Evolutionary conservation across 2,329 filamentous ascomycete species (phyloP), one percentile per base, ranked within the genome.

Genomic region (Exophiala calicioides): DNA sequence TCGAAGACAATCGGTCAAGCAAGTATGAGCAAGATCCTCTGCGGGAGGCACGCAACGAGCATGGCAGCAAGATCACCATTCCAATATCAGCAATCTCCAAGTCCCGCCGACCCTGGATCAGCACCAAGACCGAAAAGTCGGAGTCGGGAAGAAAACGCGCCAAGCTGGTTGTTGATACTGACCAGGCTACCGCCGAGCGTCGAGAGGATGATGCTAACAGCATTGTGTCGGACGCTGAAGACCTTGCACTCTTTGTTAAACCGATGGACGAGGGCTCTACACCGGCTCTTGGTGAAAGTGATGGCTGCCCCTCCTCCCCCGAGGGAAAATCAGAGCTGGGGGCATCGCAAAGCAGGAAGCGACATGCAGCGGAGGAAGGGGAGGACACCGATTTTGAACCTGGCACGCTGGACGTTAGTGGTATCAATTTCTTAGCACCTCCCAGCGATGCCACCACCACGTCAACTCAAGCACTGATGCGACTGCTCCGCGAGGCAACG

Each of bases 401-500:
- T 0, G 86, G 85, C 1, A 73, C 71, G 0, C 71, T 95, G 5
- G 76, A 88, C 51, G 73, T 80, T 35, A 68, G 65, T 1, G 76
- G 68, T 0, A 71, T 95, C 4, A 81, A 81, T 0, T 75, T 82
- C 44, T 76, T 95, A n/a, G 68, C 75, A 2, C 68, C 77, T 5
- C 87, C 88, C 0, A 65, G 70, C 1, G 88, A 86, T 67, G 85
- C 86, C 4, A 84, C 80, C 1, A 62, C 69, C 0, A 54, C 65
- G 1, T 85, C 85, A 1, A 84, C 81, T 2, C 82, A 76, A 59
- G 69, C 78, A 3, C 73, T 93, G 0, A 78, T 81, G 50, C 74
- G 73, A 30, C 84, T 90, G 55, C 75, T 95, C 33, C 75, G 74
- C 43, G 73, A 75, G 6, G 70, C 90, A 0, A 68, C 86, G 24